phyloP scores from a whole-genome alignment of 345 rosid species.

The Atalantia buxifolia region DNA sequence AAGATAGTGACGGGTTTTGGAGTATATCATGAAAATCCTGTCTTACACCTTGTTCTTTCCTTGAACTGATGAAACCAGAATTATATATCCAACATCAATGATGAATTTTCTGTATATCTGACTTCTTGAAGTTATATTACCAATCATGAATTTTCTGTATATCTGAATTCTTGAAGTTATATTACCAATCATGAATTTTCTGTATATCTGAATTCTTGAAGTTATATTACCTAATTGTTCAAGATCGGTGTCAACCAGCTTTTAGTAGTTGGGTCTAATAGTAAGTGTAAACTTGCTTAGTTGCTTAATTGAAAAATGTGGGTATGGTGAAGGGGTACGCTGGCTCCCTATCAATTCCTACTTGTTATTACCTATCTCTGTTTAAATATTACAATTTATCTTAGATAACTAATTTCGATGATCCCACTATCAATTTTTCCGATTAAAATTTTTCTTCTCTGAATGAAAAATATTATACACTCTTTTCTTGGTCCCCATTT shows the following conservation, averaged over 20 bases:
- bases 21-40: background rate
- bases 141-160: background rate
- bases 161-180: background rate
- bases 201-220: background rate
- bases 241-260: background rate
- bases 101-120: background rate
- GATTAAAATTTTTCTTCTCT: background rate
- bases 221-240: background rate
- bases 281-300: background rate
- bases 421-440: background rate
- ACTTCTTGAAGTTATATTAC: background rate
- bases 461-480: background rate
- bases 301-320: background rate
- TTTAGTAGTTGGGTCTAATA: background rate
- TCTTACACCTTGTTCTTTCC: background rate
- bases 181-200: background rate
- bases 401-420: background rate
- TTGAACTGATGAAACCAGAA: background rate
- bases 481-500: background rate
- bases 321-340: background rate
- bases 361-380: background rate
- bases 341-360: background rate
- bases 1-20: background rate
- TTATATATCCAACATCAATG: background rate
- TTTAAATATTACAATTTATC: background rate